Conservation (phyloP, 768 basidiomycete species). For the Auriscalpium microsporum region DNA sequence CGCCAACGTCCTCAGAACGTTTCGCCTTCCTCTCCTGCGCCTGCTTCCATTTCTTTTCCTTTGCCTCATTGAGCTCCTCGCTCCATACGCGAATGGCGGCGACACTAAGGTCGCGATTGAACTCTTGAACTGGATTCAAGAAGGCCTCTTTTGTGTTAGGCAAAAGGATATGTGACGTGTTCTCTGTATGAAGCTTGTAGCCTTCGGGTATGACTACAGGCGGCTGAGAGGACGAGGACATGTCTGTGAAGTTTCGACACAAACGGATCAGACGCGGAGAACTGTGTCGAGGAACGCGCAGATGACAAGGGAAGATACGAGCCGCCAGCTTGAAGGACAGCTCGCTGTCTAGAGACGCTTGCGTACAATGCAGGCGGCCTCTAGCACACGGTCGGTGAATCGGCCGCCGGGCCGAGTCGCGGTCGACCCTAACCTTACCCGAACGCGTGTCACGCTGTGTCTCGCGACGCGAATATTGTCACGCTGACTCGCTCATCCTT, state of each 20-base stretch:
- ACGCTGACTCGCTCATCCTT: too few species aligned
- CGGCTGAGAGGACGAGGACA: neutral
- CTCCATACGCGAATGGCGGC: conserved; percentile 89
- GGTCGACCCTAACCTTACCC: too few species aligned
- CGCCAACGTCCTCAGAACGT: conserved; percentile 21
- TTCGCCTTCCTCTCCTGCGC: conserved; percentile 40
- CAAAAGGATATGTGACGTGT: conserved; percentile 72
- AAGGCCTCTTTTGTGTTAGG: conserved; percentile 77
- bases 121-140: conserved; percentile 95
- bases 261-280: neutral
- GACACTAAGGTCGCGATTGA: conserved; percentile 91
- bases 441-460: too few species aligned
- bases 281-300: neutral
- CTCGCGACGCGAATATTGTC: too few species aligned
- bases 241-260: too few species aligned
- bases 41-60: conserved; percentile 52
- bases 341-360: too few species aligned
- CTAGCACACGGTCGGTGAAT: too few species aligned
- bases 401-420: too few species aligned
- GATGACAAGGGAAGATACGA: too few species aligned
- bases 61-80: conserved; percentile 55
- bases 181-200: conserved; percentile 73
- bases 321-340: too few species aligned
- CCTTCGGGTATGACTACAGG: conserved; percentile 51
- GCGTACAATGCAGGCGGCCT: too few species aligned